Base-by-base conservation (phyloP, 2,329 filamentous ascomycete genomes). In the Aspergillus uvarum region DNA sequence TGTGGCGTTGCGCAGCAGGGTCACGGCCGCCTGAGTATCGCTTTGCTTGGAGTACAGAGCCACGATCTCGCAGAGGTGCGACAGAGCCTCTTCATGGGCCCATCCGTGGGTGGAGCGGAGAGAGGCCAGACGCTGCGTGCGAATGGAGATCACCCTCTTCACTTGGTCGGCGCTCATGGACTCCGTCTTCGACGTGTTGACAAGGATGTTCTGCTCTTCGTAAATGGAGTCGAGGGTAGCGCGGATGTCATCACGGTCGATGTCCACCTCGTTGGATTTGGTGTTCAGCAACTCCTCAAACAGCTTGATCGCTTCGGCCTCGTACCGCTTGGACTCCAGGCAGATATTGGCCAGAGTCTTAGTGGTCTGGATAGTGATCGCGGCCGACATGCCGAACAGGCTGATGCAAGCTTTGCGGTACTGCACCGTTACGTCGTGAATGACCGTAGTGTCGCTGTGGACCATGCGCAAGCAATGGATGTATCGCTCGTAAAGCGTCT, bases 51-150 rank as follows among this genome's bases (percentile, higher is more conserved):
- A 65, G 54, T 76, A 70, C 47, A 78, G 68, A 4, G 61, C 65
- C 3, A 75, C 68, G 2, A 79, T 63, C 60, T 78, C 72, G 21
- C 72, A 67, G 60, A 79, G 64, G 57, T 76, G 68, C 2, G 72
- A 69, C 4, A 79, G 63, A 1, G 74, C 71, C 60, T 74, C 71
- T 59, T 76, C 72, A 44, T 78, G 75, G 3, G 75, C 73, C 71
- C 74, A 79, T 7, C 74, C 74, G 29, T 77, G 66, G 2, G 60
- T 68, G 32, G 73, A 60, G 5, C 72, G 74, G 1, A 71, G 57
- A 8, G 64, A 64, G 0, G 64, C 61, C 26, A 75, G 66, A 4
- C 72, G 74, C 52, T 71, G 67, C 10, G 58, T 67, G 16, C 73
- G 65, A 19, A 74, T 59, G 5, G 63, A 67, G 19, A 74, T 66